phyloP scores from a whole-genome alignment of 257 asterid genomes.

The Haberlea rhodopensis region DNA sequence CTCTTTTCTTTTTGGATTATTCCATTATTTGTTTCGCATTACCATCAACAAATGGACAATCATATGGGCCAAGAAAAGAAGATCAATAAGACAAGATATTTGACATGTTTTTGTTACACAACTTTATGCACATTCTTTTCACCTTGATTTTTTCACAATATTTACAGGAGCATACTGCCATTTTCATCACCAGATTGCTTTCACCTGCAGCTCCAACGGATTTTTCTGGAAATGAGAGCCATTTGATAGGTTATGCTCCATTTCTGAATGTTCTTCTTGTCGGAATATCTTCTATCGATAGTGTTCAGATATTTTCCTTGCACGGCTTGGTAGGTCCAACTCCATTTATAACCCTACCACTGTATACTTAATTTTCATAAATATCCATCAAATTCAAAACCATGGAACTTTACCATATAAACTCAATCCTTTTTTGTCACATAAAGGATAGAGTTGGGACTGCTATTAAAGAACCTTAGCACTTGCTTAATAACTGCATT shows the following conservation, averaged over 20 bases:
- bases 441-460: background rate
- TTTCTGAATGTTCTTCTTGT: constrained; percentile 79
- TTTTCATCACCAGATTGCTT: constrained; percentile 75
- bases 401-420: background rate
- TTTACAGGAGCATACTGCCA: constrained; percentile 79
- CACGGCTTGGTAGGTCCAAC: constrained; percentile 92
- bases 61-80: background rate
- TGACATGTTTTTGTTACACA: constrained; percentile 11
- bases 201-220: constrained; percentile 74
- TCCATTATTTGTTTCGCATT: constrained; percentile 13
- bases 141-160: background rate
- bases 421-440: background rate
- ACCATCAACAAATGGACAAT: constrained; percentile 19
- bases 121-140: constrained; percentile 16
- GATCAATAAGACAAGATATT: constrained; percentile 7
- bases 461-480: constrained; percentile 14
- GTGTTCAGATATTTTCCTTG: constrained; percentile 79
- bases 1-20: constrained; percentile 15
- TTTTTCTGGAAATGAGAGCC: constrained; percentile 75
- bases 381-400: constrained; percentile 11
- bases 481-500: constrained; percentile 14
- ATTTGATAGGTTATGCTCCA: constrained; percentile 81
- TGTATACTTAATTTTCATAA: constrained; percentile 16
- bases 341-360: constrained; percentile 20
- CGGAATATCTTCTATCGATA: constrained; percentile 76